Base-by-base conservation (phyloP, 2,329 filamentous ascomycete species). In the Colletotrichum theobromicola region DNA sequence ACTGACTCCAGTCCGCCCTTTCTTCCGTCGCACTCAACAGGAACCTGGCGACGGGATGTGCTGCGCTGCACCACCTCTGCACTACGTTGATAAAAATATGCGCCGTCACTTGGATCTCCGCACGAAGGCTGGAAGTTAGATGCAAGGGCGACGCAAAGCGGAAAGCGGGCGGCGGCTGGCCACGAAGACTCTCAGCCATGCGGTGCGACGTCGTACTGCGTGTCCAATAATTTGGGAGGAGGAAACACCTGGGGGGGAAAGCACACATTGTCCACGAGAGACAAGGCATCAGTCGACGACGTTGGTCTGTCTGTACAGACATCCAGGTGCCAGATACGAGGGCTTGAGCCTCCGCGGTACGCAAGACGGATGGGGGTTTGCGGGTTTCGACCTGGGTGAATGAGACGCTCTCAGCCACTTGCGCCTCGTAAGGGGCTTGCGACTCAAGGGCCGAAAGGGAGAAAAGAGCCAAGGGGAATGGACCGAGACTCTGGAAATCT, bases 91-190 rank as follows among this genome's bases (percentile, higher is more conserved):
- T 62, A 32, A 12, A 67, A 30, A 62, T 55, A 34, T 72, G 70
- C 32, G 63, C 32, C 65, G 65, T 63, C 65, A 72, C 30, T 42
- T 63, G 35, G n/a, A 16, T 30, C 34, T 42, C 24, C 28, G 55
- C 16, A 67, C 32, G 46, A 28, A 24, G 37, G 60, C 61, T 61
- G 67, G 67, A 12, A 53, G 50, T 35, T 37, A 15, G 37, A 71
- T 61, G 61, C 72, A 71, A 74, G 67, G 61, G 67, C 67, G 53
- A 21, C 58, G 32, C 28, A 61, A 35, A 58, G 46, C 58, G 58
- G 70, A 73, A 70, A 71, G 67, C 67, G 71, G 71, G 53, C 50
- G 61, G 61, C 24, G 61, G 61, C 24, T 16, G 70, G 67, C 61
- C 55, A 28, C 37, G 32, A 61, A 70, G 26, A 30, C 50, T 26